Conservation (phyloP, 371 early-diverging fungal genomes). For the Circinella minor region DNA sequence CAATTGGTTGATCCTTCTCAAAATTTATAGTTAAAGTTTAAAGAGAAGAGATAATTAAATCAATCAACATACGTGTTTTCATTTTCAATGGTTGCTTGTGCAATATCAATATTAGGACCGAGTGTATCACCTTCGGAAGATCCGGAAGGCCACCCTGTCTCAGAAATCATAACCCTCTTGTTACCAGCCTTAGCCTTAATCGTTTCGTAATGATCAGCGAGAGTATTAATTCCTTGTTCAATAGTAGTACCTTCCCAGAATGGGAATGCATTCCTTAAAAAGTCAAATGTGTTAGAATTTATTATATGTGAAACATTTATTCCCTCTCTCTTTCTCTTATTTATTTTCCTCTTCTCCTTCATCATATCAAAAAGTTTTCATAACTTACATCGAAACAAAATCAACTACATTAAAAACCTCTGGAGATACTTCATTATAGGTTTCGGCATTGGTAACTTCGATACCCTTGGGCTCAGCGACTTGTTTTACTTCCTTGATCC, state of each 20-base stretch:
- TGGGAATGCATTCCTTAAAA: slow-evolving; percentile 64
- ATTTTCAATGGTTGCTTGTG: slow-evolving; percentile 51
- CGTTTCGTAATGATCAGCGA: slow-evolving; percentile 53
- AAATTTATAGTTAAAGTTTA: too few species aligned
- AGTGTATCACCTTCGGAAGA: slow-evolving; percentile 60
- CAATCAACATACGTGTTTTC: slow-evolving; percentile 47
- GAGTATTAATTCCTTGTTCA: slow-evolving; percentile 47
- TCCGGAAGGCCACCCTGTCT: slow-evolving; percentile 72
- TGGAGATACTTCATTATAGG: slow-evolving; percentile 54
- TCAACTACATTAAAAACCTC: slow-evolving; percentile 57
- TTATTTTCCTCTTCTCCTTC: too few species aligned
- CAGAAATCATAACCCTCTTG: slow-evolving; percentile 64
- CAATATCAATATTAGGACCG: slow-evolving; percentile 34
- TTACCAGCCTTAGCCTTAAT: slow-evolving; percentile 43
- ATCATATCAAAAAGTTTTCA: too few species aligned
- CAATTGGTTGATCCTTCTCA: too few species aligned
- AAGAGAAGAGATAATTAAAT: too few species aligned
- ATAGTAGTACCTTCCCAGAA: slow-evolving; percentile 69
- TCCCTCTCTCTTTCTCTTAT: too few species aligned
- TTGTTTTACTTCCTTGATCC: slow-evolving; percentile 38
- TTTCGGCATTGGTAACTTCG: slow-evolving; percentile 60
- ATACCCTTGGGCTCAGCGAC: slow-evolving; percentile 36
- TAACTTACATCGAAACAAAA: slow-evolving; percentile 57
- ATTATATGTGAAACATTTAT: too few species aligned
- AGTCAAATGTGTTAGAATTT: background rate